phyloP scores from a whole-genome alignment of 2,329 filamentous ascomycete species.

The Teratosphaeria nubilosa region DNA sequence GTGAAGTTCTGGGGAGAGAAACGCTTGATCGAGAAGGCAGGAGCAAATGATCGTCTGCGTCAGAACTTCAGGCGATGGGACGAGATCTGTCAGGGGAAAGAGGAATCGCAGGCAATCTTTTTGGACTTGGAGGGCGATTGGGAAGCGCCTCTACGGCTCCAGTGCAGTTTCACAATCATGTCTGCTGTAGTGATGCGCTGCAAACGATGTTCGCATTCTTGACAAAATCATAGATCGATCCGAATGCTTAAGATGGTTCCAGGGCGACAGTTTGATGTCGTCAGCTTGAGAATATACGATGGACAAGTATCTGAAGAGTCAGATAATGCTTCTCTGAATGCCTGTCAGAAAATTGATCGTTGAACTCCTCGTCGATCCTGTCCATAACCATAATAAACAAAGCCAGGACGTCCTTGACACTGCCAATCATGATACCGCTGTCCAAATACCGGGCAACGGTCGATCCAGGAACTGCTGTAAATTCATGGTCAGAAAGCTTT shows the following conservation, averaged over 20 bases:
- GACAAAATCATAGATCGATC: too few relatives aligned
- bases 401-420: conserved; percentile 12
- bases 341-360: conserved; percentile 3
- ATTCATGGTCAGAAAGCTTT: conserved; percentile 39
- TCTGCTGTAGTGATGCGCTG: too few relatives aligned
- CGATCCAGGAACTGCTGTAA: conserved; percentile 17
- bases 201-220: too few relatives aligned
- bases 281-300: too few relatives aligned
- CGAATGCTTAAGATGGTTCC: too few relatives aligned
- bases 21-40: neutral
- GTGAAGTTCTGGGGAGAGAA: neutral
- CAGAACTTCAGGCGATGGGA: neutral
- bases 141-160: neutral
- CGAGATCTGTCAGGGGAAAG: neutral
- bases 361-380: conserved; percentile 26
- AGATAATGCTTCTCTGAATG: neutral
- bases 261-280: too few relatives aligned
- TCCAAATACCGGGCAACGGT: conserved; percentile 41
- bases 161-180: neutral
- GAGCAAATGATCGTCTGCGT: neutral
- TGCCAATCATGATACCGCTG: conserved; percentile 37
- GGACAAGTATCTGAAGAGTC: neutral
- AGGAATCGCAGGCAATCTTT: neutral
- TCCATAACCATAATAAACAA: conserved; percentile 35
- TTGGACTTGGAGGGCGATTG: neutral